phyloP scores from a whole-genome alignment of 1,139 yeast genomes.

The Scheffersomyces lignicola region DNA sequence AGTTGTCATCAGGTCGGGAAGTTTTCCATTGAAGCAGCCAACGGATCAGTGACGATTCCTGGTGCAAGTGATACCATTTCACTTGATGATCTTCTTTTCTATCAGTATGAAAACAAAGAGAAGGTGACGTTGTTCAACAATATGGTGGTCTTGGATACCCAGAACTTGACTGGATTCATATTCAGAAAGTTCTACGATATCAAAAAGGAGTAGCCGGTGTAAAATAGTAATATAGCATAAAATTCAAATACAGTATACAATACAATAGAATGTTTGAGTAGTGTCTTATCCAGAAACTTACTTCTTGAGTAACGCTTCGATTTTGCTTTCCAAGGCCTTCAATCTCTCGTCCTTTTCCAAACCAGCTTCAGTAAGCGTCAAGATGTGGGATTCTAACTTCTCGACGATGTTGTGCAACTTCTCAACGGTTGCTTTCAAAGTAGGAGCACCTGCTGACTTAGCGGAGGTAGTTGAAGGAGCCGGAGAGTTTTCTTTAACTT shows the following conservation, averaged over 20 bases:
- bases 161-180: slow-evolving; percentile 63
- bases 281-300: slow-evolving; percentile 9
- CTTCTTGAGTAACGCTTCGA: slow-evolving; percentile 37
- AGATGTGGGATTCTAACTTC: slow-evolving; percentile 55
- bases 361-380: slow-evolving; percentile 51
- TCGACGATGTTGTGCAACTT: slow-evolving; percentile 57
- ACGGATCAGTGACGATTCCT: slow-evolving; percentile 42
- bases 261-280: slow-evolving; percentile 6
- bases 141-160: slow-evolving; percentile 65
- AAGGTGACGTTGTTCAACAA: slow-evolving; percentile 60
- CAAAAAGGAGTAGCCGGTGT: slow-evolving; percentile 21
- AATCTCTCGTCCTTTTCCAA: slow-evolving; percentile 64
- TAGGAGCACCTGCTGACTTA: slow-evolving; percentile 47
- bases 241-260: slow-evolving; percentile 5
- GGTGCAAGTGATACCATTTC: slow-evolving; percentile 58
- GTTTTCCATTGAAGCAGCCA: slow-evolving; percentile 66
- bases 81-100: slow-evolving; percentile 66
- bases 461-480: slow-evolving; percentile 46
- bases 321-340: slow-evolving; percentile 40
- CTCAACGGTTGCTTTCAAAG: slow-evolving; percentile 70
- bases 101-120: slow-evolving; percentile 61
- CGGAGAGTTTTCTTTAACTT: slow-evolving; percentile 10
- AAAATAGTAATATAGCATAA: slow-evolving; percentile 7
- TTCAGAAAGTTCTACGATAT: slow-evolving; percentile 70
- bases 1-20: slow-evolving; percentile 74